Percentiles rank a stretch among this genome's conserved stretches.
Conservation (phyloP, 345 rosid species). For the Stellera chamaejasme region DNA sequence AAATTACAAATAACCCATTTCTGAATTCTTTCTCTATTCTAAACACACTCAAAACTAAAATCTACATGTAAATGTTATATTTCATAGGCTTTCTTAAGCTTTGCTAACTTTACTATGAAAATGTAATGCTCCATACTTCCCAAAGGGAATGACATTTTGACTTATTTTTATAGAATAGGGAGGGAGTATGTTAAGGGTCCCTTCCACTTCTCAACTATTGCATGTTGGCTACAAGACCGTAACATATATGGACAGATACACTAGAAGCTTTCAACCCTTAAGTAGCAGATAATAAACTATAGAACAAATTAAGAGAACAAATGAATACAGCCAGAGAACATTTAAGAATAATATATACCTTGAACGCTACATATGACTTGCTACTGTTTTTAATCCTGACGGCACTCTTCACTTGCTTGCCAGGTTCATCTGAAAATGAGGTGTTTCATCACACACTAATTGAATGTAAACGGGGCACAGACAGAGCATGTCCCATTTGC, state of each 20-base stretch:
- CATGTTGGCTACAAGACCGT: too few relatives aligned
- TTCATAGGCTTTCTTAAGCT: background rate
- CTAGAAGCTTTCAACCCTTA: background rate
- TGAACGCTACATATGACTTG: constrained; percentile 90
- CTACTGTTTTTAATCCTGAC: constrained; percentile 87
- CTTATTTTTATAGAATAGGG: too few relatives aligned
- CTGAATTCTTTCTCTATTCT: too few relatives aligned
- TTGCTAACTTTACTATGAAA: background rate
- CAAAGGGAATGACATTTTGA: too few relatives aligned
- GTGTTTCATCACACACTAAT: constrained; percentile 1
- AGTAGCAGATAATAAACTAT: background rate
- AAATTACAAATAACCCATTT: too few relatives aligned
- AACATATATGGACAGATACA: background rate
- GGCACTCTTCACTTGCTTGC: constrained; percentile 95
- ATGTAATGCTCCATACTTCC: background rate
- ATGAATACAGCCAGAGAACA: background rate
- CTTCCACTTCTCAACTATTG: too few relatives aligned
- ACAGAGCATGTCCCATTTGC: too few relatives aligned
- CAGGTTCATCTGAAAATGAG: constrained; percentile 70
- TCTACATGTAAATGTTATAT: background rate
- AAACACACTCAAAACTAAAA: background rate
- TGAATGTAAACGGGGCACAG: background rate
- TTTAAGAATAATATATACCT: constrained; percentile 32
- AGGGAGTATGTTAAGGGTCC: too few relatives aligned
- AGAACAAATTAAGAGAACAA: background rate